These are phyloP conservation scores for Venturia carpophila DNA, from an alignment of 2,329 filamentous ascomycete genomes.

Conservation along the genomic window DNA sequence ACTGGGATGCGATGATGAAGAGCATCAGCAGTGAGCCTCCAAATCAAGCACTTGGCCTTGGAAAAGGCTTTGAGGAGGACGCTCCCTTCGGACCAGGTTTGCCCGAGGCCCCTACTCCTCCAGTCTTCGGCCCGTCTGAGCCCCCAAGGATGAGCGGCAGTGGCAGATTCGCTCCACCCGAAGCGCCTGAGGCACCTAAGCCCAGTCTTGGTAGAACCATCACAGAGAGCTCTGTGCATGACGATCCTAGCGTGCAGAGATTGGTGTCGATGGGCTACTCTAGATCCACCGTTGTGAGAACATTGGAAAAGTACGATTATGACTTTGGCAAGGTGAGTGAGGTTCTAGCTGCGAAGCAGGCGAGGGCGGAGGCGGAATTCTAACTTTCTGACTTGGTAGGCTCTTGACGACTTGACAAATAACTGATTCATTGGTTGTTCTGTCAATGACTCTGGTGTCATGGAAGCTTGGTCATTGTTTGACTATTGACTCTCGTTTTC, in stretches of 20 bases:
- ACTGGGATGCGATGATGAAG: slow-evolving; percentile 94
- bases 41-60: slow-evolving; percentile 1
- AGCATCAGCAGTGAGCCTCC: slow-evolving; percentile 10
- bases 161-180: slow-evolving; percentile 12
- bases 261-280: slow-evolving; percentile 84
- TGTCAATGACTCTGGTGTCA: slow-evolving; percentile 11
- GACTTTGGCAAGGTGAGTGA: slow-evolving; percentile 74
- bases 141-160: slow-evolving; percentile 5
- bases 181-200: slow-evolving; percentile 10
- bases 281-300: slow-evolving; percentile 62
- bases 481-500: background rate
- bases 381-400: slow-evolving; percentile 12
- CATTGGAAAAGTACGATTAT: slow-evolving; percentile 92
- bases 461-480: background rate
- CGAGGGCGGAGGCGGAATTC: slow-evolving; percentile 11
- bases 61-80: slow-evolving; percentile 1
- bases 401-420: slow-evolving; percentile 16
- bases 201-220: slow-evolving; percentile 58
- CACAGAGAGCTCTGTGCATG: slow-evolving; percentile 67
- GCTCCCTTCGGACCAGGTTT: background rate
- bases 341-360: slow-evolving; percentile 13
- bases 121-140: slow-evolving; percentile 6
- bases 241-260: slow-evolving; percentile 86
- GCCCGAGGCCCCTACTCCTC: slow-evolving; percentile 14
- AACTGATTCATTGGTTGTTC: slow-evolving; percentile 2